Evolutionary conservation across 1,284 basidiomycete species (phyloP), one percentile per base, ranked within the genome.

Genomic region (Puccinia horiana): DNA sequence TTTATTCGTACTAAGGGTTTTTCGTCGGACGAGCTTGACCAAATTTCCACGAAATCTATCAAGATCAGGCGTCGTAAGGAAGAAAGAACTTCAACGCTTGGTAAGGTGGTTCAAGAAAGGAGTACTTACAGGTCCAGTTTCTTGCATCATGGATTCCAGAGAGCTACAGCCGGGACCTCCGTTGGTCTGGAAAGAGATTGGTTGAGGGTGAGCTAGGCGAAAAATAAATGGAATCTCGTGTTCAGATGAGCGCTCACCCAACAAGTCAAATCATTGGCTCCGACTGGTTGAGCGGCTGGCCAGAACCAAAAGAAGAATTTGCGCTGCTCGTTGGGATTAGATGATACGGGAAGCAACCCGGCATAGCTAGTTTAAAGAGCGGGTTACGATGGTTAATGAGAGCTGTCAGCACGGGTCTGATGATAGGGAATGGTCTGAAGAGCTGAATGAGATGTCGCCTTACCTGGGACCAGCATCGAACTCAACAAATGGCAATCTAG

Each of bases 1-100:
- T n/a, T 4, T 58, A 9, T 44, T 93, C 94, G 85, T 92, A 92
- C 85, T 90, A 91, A 83, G 91, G 89, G 84, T 94, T 95, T 1
- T 87, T 87, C 0, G 90, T 91, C 0, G 93, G 91, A 79, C 89
- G 89, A 2, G 91, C 91, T 44, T 90, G 90, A 0, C 93, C 93
- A 69, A 85, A 88, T 11, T 89, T 87, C 92, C 93, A 93, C 37
- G 88, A 44, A 44, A 76, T 76, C 74, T 76, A 40, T 23, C 32
- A 0, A 16, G 16, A 11, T 9, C 20, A 54, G 26, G 26, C 47
- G 37, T 52, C 70, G 12, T 16, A 4, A 6, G 4, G 40, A 26
- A 35, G 23, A 77, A 77, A 26, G 4, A 40, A 29, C 37, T 61
- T 26, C 32, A 32, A 8, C 12, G 3, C 23, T 61, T 76, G 32